Percentiles rank a stretch among this genome's conserved stretches.
These are phyloP conservation scores for Neocatenulostroma microsporum DNA, from an alignment of 2,329 filamentous ascomycete species.

Conservation along the genomic window DNA sequence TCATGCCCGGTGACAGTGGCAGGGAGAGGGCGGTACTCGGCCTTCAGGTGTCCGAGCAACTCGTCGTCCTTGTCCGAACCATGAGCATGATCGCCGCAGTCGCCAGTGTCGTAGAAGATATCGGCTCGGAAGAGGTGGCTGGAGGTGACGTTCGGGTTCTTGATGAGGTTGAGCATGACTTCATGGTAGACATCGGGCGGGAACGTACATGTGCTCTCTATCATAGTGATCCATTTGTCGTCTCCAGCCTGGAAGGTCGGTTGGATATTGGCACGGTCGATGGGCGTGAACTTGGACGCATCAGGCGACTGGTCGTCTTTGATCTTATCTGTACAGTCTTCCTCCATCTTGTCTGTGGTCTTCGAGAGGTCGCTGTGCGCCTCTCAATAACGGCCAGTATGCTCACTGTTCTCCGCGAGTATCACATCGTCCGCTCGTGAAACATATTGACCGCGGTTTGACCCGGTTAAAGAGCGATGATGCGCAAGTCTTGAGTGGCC, in stretches of 20 bases:
- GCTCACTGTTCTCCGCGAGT: too few species aligned
- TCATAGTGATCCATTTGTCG: constrained; percentile 22
- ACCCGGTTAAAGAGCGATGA: too few species aligned
- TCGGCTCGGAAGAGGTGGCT: constrained; percentile 72
- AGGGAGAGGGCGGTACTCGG: constrained; percentile 28
- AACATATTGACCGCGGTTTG: too few species aligned
- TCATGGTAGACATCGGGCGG: constrained; percentile 53
- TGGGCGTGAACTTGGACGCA: constrained; percentile 28
- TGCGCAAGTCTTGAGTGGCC: too few species aligned
- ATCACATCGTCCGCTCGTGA: too few species aligned
- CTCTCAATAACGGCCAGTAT: too few species aligned
- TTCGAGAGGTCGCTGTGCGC: too few species aligned
- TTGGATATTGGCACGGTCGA: constrained; percentile 21
- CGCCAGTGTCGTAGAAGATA: constrained; percentile 52
- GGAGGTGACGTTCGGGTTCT: constrained; percentile 73
- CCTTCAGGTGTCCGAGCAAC: constrained; percentile 43
- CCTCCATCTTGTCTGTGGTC: too few species aligned
- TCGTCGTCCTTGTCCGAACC: constrained; percentile 22
- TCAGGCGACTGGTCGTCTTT: too few species aligned
- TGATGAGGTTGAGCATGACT: constrained; percentile 66
- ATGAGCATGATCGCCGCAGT: constrained; percentile 15
- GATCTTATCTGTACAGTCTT: too few species aligned
- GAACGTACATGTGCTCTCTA: constrained; percentile 49
- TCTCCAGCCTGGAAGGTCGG: constrained; percentile 14
- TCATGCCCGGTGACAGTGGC: constrained; percentile 25